Conservation (phyloP, 176 grass and related monocot species). For the Poa pratensis region DNA sequence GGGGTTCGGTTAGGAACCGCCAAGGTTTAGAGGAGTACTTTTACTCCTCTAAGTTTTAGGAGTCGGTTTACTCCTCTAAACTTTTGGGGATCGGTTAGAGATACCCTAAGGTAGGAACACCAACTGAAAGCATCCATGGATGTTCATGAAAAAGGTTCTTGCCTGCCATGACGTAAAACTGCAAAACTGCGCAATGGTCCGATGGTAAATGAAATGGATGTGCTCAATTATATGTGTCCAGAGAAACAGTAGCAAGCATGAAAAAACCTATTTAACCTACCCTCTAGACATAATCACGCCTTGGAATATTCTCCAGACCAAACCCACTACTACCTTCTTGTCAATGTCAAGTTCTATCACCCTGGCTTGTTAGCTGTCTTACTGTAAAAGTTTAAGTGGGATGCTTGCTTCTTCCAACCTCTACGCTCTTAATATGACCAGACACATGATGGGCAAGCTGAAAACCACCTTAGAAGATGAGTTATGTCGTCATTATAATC, state of each 20-base stretch:
- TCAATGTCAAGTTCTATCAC: conserved; percentile 32
- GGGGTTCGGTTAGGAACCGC: too few relatives aligned
- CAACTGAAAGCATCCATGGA: not conserved
- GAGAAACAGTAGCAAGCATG: conserved; percentile 32
- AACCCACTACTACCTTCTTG: conserved; percentile 35
- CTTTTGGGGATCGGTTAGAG: too few relatives aligned
- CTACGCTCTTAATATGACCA: too few relatives aligned
- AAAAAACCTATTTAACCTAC: conserved; percentile 29
- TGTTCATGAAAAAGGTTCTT: conserved; percentile 28
- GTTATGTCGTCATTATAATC: too few relatives aligned
- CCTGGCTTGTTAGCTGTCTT: conserved; percentile 30
- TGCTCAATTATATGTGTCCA: conserved; percentile 23
- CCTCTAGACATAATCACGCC: conserved; percentile 47
- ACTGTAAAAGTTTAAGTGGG: not conserved
- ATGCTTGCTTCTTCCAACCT: too few relatives aligned
- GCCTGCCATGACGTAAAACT: conserved; percentile 21
- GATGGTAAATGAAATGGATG: conserved; percentile 6
- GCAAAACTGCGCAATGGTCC: not conserved
- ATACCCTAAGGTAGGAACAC: not conserved
- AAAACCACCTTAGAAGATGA: too few relatives aligned
- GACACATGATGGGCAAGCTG: too few relatives aligned
- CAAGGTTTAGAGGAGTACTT: too few relatives aligned
- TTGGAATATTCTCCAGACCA: conserved; percentile 51
- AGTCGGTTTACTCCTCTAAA: too few relatives aligned
- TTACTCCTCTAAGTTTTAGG: too few relatives aligned